Base-by-base conservation (phyloP, 768 basidiomycete genomes). In the Aureoboletus auriporus region DNA sequence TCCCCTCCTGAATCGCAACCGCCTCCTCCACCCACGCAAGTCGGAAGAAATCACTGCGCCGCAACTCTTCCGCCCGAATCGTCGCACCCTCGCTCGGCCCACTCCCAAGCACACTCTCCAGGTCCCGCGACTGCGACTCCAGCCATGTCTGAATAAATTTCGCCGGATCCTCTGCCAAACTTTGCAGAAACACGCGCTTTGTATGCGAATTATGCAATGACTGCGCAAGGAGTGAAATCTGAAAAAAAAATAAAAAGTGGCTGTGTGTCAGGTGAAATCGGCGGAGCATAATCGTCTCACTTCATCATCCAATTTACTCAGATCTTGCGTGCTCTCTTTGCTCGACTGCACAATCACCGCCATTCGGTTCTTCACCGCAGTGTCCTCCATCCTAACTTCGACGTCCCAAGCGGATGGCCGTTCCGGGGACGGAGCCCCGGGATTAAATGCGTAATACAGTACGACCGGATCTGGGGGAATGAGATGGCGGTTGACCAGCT, bases 1-100 rank as follows among this genome's bases (percentile, higher is more conserved):
- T 71, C 0, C 90, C 89, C 57, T 94, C 91, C 57, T 91, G 86
- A 17, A 94, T 79, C 8, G 86, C 84, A 44, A 93, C 83, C 6
- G 91, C 92, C 73, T 83, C 82, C 57, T 88, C 85, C 11, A 96
- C 92, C 93, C 93, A 97, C 5, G 92, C 89, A 61, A 95, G 67
- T 52, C 78, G 75, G 77, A 96, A 97, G 69, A 93, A 88, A 64
- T 96, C 93, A 60, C 89, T 93, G 44, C 91, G 71, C 52, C 84
- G 78, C 46, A 96, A 69, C 63, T 96, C 93, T 56, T 95, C 93
- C 49, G 89, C 89, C n/a, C 89, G 71, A 9, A 94, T 78, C 2
- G 83, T 83, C 61, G 80, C 75, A 26, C 86, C 87, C 55, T 89
- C 87, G 34, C 81, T 84, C 3, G 86, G 82, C 1, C 91, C 92